Evolutionary conservation across 371 early-diverging fungal genomes (phyloP).

Genomic region (Paraphysoderma sedebokerense): DNA sequence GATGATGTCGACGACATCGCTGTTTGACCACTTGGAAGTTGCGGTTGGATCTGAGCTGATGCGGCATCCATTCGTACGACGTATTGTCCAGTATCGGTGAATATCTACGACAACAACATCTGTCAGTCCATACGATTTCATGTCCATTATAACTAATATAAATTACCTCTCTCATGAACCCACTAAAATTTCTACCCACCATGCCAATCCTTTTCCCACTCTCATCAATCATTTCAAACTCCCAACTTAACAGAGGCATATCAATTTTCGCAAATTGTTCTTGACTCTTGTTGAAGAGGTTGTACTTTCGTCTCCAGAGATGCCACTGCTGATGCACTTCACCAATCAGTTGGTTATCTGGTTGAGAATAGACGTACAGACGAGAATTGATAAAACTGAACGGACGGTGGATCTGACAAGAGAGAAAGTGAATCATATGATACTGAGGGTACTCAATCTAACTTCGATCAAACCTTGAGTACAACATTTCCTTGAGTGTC

Average conservation of each 20-base stretch:
- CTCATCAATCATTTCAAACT: slow-evolving; percentile 54
- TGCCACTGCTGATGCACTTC: slow-evolving; percentile 86
- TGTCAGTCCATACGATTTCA: background rate
- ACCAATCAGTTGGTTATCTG: slow-evolving; percentile 37
- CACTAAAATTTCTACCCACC: slow-evolving; percentile 65
- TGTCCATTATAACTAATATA: background rate
- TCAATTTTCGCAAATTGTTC: slow-evolving; percentile 66
- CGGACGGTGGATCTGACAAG: slow-evolving; percentile 38
- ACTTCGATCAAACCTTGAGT: slow-evolving; percentile 27
- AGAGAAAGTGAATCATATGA: background rate
- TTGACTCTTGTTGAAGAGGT: slow-evolving; percentile 33
- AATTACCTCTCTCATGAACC: slow-evolving; percentile 62
- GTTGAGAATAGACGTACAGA: slow-evolving; percentile 40
- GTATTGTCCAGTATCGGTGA: slow-evolving; percentile 75
- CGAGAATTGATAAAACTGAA: slow-evolving; percentile 61
- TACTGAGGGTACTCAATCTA: background rate
- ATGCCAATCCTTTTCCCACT: slow-evolving; percentile 33
- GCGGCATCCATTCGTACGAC: slow-evolving; percentile 56
- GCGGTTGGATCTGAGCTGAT: slow-evolving; percentile 16
- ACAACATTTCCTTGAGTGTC: slow-evolving; percentile 48
- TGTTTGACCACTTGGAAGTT: background rate
- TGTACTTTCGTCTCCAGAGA: slow-evolving; percentile 59
- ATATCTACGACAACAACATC: slow-evolving; percentile 24
- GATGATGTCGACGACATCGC: background rate
- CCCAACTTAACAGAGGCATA: slow-evolving; percentile 57